Conservation (phyloP, 225 moss, liverwort and hornwort species). For the Pseudisothecium myosuroides region DNA sequence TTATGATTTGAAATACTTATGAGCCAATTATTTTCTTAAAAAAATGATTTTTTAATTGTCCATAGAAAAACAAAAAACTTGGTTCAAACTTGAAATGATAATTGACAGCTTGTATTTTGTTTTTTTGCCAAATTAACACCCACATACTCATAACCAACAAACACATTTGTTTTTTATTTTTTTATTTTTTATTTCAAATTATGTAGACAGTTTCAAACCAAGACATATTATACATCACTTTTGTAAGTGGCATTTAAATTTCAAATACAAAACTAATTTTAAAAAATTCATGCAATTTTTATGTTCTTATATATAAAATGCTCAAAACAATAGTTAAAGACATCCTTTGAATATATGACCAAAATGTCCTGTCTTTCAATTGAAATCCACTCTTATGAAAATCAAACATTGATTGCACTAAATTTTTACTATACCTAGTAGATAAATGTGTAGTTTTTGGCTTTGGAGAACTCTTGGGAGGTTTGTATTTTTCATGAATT, state of each 20-base stretch:
- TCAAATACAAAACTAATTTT: background rate
- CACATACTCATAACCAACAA: background rate
- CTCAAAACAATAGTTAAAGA: background rate
- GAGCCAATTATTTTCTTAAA: background rate
- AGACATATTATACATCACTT: background rate
- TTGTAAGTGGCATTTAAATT: background rate
- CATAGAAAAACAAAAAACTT: background rate
- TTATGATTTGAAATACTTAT: background rate
- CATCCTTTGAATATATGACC: background rate
- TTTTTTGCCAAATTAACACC: background rate
- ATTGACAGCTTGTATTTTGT: fast-evolving
- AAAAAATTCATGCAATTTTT: background rate
- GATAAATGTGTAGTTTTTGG: background rate
- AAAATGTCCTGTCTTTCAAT: background rate
- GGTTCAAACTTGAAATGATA: background rate
- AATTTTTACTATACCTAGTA: background rate
- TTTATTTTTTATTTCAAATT: background rate
- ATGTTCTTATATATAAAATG: background rate
- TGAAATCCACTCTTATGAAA: background rate
- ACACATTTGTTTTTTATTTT: background rate
- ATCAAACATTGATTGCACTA: background rate
- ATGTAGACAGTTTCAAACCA: background rate
- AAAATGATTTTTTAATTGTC: background rate
- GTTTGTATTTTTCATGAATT: background rate
- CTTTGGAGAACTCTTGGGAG: background rate